Evolutionary conservation across 805 yeast species (phyloP), one percentile per base, ranked within the genome.

Genomic region (Zygotorulaspora florentina): DNA sequence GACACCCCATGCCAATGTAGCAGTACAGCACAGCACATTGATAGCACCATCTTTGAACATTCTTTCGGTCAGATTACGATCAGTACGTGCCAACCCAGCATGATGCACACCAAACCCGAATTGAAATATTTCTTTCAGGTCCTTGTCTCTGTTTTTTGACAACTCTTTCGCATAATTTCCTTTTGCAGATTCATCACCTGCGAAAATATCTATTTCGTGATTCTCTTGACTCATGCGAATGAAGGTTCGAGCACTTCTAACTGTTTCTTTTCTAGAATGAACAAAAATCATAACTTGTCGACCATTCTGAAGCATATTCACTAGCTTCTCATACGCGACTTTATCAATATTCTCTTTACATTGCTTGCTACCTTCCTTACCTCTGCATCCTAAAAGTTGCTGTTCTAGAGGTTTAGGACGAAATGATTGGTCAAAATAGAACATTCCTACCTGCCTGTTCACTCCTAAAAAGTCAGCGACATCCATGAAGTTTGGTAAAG

Each of bases 1-100:
- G 15, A 93, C 98, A 77, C 99, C 99, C 99, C 99, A 93, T 0
- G 99, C 99, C 47, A 93, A 76, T 0, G 99, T 93, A 0, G 99
- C 96, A 2, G 99, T 93, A 75, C 96, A 89, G 58, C 95, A 85
- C 13, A 93, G 69, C 0, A 93, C 98, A 48, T 83, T 86, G 51
- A 93, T 84, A 0, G 89, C 85, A 35, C 99, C 98, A 26, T 74
- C 70, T 26, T 82, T 72, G 62, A 93, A 93, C 84, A 91, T 77
- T 59, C 82, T 83, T 58, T 95, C 99, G 0, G 95, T 84, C 42
- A 89, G 61, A 58, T 89, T 90, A 59, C 99, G 77, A 59, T 93
- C 99, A 0, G 89, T 69, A 52, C 99, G 74, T 23, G 88, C 70
- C 95, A 93, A 83, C 57, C 99, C 99, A 0, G 99, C 99, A 69